Evolutionary conservation across 2,329 filamentous ascomycete species (phyloP), one percentile per base, ranked within the genome.

Genomic region (Stagonosporopsis rhizophila): DNA sequence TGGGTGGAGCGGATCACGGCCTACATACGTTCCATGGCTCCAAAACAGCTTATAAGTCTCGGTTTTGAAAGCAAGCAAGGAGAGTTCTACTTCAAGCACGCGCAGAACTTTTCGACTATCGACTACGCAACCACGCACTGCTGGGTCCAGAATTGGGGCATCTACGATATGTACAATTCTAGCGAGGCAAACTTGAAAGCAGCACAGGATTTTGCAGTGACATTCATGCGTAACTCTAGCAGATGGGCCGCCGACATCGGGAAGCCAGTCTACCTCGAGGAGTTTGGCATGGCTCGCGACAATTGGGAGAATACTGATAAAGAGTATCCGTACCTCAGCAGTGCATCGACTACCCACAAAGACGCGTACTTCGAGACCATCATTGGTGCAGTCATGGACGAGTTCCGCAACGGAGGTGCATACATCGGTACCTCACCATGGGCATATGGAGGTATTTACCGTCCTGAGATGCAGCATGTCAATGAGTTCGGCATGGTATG

Each of bases 401-500:
- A 70, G 17, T 77, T 78, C 57, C 68, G 70, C 19, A 56, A 62
- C 2, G 64, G 65, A 14, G 75, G 75, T 5, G 64, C 74, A 1
- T 78, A 78, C 45, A 46, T 77, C 4, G 75, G 75, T 11, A 74
- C 74, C 1, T 70, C 63, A 25, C 75, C 75, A 0, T 78, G 75
- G 75, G 75, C 75, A 2, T 78, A 78, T 54, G 75, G 75, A n/a
- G 75, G 75, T 4, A 52, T 74, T 2, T 78, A 71, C 53, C 64
- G 75, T 1, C 75, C 75, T 0, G 75, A 78, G 54, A 76, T 73
- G n/a, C 71, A 78, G 56, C 48, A 64, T 28, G 64, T 64, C 7
- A 75, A 78, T 57, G 69, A 70, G 6, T 77, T 77, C 51, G 75
- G 74, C 2, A 75, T 77, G 70, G 68, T 77, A 0, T 78, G 75